A percentile compares a stretch with the other conserved stretches of the same genome.
phyloP scores from a whole-genome alignment of 495 filamentous ascomycete species.

The Aeminium ludgeri region DNA sequence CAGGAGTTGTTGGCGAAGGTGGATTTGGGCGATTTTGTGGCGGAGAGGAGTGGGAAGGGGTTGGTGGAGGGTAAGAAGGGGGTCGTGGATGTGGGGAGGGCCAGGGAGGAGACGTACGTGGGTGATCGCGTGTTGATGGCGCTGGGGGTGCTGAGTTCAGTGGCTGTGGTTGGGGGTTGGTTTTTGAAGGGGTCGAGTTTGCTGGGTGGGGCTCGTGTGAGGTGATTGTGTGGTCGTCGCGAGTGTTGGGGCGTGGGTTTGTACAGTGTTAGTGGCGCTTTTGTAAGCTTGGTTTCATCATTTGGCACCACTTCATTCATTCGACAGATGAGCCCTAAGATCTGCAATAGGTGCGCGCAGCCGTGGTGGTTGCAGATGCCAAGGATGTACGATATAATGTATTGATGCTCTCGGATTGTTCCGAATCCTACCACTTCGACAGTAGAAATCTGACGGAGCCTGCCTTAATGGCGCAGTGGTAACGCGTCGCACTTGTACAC shows the following conservation, averaged over 20 bases:
- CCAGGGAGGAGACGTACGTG: constrained; percentile 29
- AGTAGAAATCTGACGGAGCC: too few relatives aligned
- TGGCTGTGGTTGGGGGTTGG: constrained; percentile 16
- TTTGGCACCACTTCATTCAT: too few relatives aligned
- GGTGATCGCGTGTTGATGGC: constrained; percentile 22
- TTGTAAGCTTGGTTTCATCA: too few relatives aligned
- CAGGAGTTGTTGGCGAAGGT: constrained; percentile 30
- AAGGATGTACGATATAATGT: too few relatives aligned
- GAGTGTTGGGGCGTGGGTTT: too few relatives aligned
- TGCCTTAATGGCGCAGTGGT: not conserved
- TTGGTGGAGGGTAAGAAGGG: constrained; percentile 23
- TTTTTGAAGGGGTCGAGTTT: constrained; percentile 12
- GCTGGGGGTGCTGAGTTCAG: constrained; percentile 21
- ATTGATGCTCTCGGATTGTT: too few relatives aligned
- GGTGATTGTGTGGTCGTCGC: too few relatives aligned
- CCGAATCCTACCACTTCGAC: too few relatives aligned
- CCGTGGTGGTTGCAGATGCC: too few relatives aligned
- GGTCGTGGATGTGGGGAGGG: constrained; percentile 26
- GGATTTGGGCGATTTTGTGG: constrained; percentile 27
- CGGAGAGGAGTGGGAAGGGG: constrained; percentile 25
- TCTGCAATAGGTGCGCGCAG: too few relatives aligned
- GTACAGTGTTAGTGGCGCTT: too few relatives aligned
- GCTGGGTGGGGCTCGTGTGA: constrained; percentile 8
- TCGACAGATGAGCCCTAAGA: too few relatives aligned
- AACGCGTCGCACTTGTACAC: not conserved